phyloP scores from a whole-genome alignment of 768 basidiomycete species.

The Rhodotorula kratochvilovae region DNA sequence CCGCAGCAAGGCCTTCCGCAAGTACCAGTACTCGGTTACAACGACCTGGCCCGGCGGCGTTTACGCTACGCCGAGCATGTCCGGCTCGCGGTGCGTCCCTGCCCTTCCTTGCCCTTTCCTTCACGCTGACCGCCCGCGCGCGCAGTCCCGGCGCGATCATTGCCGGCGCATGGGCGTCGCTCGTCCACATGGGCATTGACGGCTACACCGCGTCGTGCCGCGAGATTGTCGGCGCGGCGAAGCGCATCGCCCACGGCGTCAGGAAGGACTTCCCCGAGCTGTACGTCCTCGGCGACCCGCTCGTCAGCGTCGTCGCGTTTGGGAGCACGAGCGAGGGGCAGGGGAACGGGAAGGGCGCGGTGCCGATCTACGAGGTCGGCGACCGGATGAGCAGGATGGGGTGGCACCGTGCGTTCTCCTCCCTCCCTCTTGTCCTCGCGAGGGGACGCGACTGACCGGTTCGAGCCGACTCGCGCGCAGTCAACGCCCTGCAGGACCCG shows the following conservation, averaged over 20 bases:
- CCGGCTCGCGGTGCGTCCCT: slow-evolving; percentile 24
- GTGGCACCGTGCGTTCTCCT: slow-evolving; percentile 59
- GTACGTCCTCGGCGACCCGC: slow-evolving; percentile 81
- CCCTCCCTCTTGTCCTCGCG: background rate
- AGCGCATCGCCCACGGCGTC: slow-evolving; percentile 66
- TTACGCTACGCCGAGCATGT: slow-evolving; percentile 48
- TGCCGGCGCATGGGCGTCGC: slow-evolving; percentile 92
- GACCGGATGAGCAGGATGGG: slow-evolving; percentile 79
- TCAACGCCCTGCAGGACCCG: slow-evolving; percentile 75
- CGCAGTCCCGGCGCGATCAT: slow-evolving; percentile 83
- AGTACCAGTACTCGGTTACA: slow-evolving; percentile 41
- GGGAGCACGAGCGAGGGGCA: slow-evolving; percentile 54
- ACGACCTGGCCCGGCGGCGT: slow-evolving; percentile 62
- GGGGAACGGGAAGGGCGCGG: slow-evolving; percentile 38
- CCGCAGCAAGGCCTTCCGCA: slow-evolving; percentile 51
- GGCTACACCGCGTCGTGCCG: slow-evolving; percentile 85
- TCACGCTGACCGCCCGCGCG: no score
- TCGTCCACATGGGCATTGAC: slow-evolving; percentile 83
- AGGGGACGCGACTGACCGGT: no score
- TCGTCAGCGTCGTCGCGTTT: slow-evolving; percentile 86
- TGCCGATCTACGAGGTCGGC: slow-evolving; percentile 78
- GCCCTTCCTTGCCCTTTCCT: no score
- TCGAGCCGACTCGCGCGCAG: slow-evolving; percentile 2
- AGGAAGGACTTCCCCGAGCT: slow-evolving; percentile 69
- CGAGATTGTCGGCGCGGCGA: slow-evolving; percentile 69